phyloP scores from a whole-genome alignment of 2,329 filamentous ascomycete species.

The Diplocarpon rosae region DNA sequence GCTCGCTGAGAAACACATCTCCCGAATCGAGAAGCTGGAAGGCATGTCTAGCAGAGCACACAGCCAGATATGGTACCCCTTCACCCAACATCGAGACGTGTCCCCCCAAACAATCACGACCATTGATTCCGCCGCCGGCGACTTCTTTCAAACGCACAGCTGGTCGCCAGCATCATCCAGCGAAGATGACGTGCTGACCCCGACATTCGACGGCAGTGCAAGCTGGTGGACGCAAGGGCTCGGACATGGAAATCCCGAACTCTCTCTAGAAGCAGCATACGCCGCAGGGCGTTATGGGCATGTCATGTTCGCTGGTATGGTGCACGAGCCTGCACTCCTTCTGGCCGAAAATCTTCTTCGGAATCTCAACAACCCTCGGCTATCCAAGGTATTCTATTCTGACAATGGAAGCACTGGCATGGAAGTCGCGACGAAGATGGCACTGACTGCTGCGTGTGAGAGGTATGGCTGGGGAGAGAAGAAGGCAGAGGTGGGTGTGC shows the following conservation, averaged over 20 bases:
- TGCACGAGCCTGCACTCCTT: slow-evolving; percentile 66
- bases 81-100: slow-evolving; percentile 66
- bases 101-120: slow-evolving; percentile 51
- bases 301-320: slow-evolving; percentile 73
- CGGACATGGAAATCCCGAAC: slow-evolving; percentile 62
- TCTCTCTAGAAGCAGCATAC: slow-evolving; percentile 67
- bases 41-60: slow-evolving; percentile 51
- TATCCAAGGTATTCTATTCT: slow-evolving; percentile 67
- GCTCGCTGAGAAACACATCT: slow-evolving; percentile 42
- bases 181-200: slow-evolving; percentile 36
- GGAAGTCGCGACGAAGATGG: slow-evolving; percentile 83
- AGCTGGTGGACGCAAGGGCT: slow-evolving; percentile 91
- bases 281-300: slow-evolving; percentile 78
- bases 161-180: slow-evolving; percentile 4
- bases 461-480: slow-evolving; percentile 51
- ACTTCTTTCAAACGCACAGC: slow-evolving; percentile 57
- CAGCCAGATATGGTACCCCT: slow-evolving; percentile 71
- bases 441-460: slow-evolving; percentile 53
- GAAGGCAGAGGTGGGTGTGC: slow-evolving; percentile 47
- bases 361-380: slow-evolving; percentile 49
- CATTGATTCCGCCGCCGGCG: slow-evolving; percentile 72
- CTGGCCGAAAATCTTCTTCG: slow-evolving; percentile 55
- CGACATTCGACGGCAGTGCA: slow-evolving; percentile 73
- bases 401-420: slow-evolving; percentile 77
- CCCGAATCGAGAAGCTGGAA: slow-evolving; percentile 47